Base-by-base conservation (phyloP, 805 yeast genomes). In the Lachancea meyersii region DNA sequence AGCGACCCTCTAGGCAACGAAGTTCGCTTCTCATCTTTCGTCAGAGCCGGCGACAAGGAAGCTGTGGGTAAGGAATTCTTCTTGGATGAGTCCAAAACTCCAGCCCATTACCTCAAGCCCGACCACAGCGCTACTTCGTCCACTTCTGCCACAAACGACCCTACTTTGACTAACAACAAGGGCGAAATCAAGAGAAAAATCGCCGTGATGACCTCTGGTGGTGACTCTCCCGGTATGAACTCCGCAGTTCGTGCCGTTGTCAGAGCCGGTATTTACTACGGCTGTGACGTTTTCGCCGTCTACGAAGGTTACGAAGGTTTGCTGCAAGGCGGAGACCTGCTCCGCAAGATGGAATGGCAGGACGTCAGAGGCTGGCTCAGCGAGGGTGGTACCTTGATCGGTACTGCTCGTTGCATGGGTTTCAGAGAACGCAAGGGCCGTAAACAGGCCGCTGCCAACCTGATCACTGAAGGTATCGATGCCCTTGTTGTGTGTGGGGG, bases 181-280 rank as follows among this genome's bases (percentile, higher is more conserved):
- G 40, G 44, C 9, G 36, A 36, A 5, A 43, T 45, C 21, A 61
- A 58, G 53, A 58, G 58, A 53, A 61, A 61, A 43, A 86, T 93
- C 50, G 98, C 95, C 4, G 93, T 93, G 39, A 88, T 93, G 91
- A 93, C 97, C 5, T 86, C 96, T 1, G 98, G 98, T 54, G 98
- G 99, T 66, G 99, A 93, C 62, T 85, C 97, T 41, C 98, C 94
- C 23, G 99, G 99, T 57, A 93, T 93, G 98, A 87, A 88, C 65
- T 91, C 97, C 4, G 86, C 82, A 21, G 98, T 93, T 6, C 75
- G 98, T 49, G 95, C 97, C 0, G 95, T 93, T 46, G 96, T 91
- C 7, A 77, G 98, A 55, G 79, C 96, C 1, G 96, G 95, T 48
- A 86, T 93, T 50, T 77, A 72, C 69, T 73, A 79, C 45, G 89